These are phyloP conservation scores for Aspergillus fumigatiaffinis DNA, from an alignment of 2,329 filamentous ascomycete genomes.

Conservation along the genomic window DNA sequence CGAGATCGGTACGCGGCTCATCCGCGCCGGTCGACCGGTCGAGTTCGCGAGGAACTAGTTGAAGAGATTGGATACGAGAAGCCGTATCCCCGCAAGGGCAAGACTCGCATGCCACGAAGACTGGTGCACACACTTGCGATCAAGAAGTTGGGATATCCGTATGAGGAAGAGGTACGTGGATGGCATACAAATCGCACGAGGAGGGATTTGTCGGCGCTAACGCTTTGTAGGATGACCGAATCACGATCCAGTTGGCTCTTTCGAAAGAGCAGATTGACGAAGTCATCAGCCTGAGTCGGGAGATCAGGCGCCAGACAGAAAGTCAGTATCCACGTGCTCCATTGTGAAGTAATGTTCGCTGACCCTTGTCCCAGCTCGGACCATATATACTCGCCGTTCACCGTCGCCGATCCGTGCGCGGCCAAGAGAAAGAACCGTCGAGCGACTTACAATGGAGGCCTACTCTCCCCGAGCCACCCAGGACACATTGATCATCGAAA, in stretches of 20 bases:
- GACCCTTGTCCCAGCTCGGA: constrained; percentile 16
- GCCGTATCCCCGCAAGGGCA: constrained; percentile 74
- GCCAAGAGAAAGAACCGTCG: constrained; percentile 18
- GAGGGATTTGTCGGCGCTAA: constrained; percentile 8
- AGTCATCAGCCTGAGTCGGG: constrained; percentile 75
- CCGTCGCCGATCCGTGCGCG: constrained; percentile 22
- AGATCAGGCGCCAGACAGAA: constrained; percentile 38
- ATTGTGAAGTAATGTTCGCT: neutral
- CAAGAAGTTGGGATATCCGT: constrained; percentile 81
- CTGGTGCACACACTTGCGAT: constrained; percentile 77
- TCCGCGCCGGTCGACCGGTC: constrained; percentile 44
- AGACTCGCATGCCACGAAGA: constrained; percentile 79
- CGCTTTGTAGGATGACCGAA: constrained; percentile 63
- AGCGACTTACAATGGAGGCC: constrained; percentile 27
- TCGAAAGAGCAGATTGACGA: constrained; percentile 90
- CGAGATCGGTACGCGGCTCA: constrained; percentile 52
- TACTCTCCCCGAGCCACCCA: constrained; percentile 25
- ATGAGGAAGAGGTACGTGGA: constrained; percentile 70
- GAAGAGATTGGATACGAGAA: constrained; percentile 36
- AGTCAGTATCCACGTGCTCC: constrained; percentile 22
- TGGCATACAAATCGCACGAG: neutral
- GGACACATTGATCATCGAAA: constrained; percentile 31
- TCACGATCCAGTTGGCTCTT: constrained; percentile 78
- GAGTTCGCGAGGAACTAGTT: constrained; percentile 25
- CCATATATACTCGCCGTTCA: constrained; percentile 16